Conservation (phyloP, 2,329 filamentous ascomycete species). For the Calcarisporium arbuscula region DNA sequence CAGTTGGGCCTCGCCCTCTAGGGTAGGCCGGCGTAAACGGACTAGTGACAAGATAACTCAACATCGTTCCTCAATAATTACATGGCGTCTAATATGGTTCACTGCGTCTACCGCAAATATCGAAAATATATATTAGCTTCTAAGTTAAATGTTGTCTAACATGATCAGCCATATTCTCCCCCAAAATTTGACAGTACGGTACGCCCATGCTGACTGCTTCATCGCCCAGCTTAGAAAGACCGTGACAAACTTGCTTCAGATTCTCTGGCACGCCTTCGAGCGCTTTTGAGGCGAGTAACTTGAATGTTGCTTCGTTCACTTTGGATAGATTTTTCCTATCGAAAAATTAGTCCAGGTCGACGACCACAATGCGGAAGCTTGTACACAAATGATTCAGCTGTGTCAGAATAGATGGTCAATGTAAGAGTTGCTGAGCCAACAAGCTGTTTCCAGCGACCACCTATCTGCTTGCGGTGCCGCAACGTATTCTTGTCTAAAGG, state of each 20-base stretch:
- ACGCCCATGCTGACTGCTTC: neutral
- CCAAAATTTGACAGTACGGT: neutral
- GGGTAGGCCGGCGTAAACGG: no score
- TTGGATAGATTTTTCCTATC: neutral
- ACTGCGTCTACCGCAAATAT: no score
- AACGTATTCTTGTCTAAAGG: no score
- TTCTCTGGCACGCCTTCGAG: neutral
- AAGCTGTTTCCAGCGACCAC: neutral
- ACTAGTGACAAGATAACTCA: no score
- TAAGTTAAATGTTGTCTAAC: neutral
- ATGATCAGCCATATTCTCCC: neutral
- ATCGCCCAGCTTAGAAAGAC: neutral
- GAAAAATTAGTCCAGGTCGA: neutral
- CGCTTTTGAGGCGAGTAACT: neutral
- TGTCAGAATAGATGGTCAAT: neutral
- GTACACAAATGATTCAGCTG: neutral
- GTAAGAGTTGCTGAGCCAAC: neutral
- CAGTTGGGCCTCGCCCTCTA: no score
- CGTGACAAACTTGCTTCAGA: neutral
- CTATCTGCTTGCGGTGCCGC: neutral
- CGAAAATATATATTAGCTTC: no score
- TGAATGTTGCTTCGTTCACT: neutral
- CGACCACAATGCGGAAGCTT: neutral
- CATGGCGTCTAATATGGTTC: no score
- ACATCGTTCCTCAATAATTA: no score